These are phyloP conservation scores for Kodamaea nitidulidarum DNA, from an alignment of 805 yeast species.

Conservation along the genomic window DNA sequence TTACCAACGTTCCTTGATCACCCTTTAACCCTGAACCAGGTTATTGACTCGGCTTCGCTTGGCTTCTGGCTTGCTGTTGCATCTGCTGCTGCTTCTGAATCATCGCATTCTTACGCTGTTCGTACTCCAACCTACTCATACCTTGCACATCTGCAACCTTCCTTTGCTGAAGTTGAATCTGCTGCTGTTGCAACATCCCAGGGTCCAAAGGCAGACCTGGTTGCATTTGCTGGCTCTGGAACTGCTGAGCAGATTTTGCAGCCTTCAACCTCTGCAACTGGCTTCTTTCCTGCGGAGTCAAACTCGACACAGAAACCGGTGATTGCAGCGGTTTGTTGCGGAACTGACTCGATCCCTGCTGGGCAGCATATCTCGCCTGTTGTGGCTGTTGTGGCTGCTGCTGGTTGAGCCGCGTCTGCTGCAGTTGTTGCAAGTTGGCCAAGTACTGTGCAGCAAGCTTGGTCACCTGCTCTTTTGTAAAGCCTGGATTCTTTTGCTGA, in stretches of 20 bases:
- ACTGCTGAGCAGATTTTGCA: slow-evolving; percentile 29
- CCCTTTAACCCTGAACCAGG: too few relatives aligned
- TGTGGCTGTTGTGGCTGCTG: slow-evolving; percentile 14
- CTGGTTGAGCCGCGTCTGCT: slow-evolving; percentile 28
- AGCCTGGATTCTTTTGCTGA: slow-evolving; percentile 60
- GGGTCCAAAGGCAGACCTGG: slow-evolving; percentile 6
- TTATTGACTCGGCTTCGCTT: not conserved
- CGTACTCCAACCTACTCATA: slow-evolving; percentile 30
- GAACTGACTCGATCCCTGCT: slow-evolving; percentile 4
- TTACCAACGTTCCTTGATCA: too few relatives aligned
- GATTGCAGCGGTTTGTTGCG: slow-evolving; percentile 3
- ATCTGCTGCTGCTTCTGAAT: slow-evolving; percentile 30
- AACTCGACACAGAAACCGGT: slow-evolving; percentile 24
- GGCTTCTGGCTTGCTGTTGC: not conserved
- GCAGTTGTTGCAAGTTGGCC: slow-evolving; percentile 54
- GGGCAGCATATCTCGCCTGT: slow-evolving; percentile 8
- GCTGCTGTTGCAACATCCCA: slow-evolving; percentile 3
- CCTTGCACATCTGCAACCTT: slow-evolving; percentile 18
- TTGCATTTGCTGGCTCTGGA: slow-evolving; percentile 17
- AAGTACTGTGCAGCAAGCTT: slow-evolving; percentile 61
- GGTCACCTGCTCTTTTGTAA: slow-evolving; percentile 61
- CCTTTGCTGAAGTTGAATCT: slow-evolving; percentile 11
- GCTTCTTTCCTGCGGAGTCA: slow-evolving; percentile 42
- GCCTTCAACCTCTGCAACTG: slow-evolving; percentile 40
- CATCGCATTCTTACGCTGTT: slow-evolving; percentile 33